Percentiles rank a stretch among this genome's conserved stretches.
phyloP scores from a whole-genome alignment of 495 filamentous ascomycete genomes.

The Zalerion maritima region DNA sequence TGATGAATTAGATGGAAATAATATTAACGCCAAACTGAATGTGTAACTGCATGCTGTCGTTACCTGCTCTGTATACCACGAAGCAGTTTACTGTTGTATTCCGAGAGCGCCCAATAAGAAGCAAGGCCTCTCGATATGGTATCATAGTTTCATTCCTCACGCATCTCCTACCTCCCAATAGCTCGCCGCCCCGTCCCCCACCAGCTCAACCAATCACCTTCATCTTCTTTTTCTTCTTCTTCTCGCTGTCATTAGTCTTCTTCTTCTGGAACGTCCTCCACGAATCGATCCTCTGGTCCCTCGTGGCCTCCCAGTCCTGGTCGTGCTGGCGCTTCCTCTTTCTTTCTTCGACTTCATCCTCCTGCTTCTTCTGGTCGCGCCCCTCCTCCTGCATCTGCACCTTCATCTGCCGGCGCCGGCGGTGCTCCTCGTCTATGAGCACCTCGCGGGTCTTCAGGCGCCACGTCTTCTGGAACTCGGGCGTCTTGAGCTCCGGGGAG shows the following conservation, averaged over 20 bases:
- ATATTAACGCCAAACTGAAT: too few species aligned
- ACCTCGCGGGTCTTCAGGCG: slow-evolving; percentile 82
- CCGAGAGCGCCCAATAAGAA: too few species aligned
- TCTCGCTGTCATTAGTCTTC: slow-evolving; percentile 35
- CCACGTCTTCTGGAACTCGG: slow-evolving; percentile 73
- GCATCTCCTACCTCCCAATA: too few species aligned
- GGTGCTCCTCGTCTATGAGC: slow-evolving; percentile 81
- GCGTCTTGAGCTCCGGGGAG: slow-evolving; percentile 67
- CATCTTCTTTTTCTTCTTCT: slow-evolving; percentile 88
- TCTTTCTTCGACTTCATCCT: slow-evolving; percentile 72
- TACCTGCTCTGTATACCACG: too few species aligned
- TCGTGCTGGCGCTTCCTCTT: slow-evolving; percentile 91
- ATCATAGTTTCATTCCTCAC: too few species aligned
- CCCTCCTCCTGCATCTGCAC: slow-evolving; percentile 96
- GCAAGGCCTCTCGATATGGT: too few species aligned
- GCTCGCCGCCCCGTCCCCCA: too few species aligned
- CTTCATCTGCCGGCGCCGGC: slow-evolving; percentile 72
- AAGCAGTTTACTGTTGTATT: too few species aligned
- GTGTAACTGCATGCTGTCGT: too few species aligned
- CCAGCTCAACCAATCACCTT: slow-evolving; percentile 66
- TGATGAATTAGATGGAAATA: too few species aligned
- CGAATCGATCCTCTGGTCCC: slow-evolving; percentile 81
- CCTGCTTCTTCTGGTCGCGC: slow-evolving; percentile 69
- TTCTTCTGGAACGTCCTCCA: slow-evolving; percentile 88
- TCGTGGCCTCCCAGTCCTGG: slow-evolving; percentile 81